Evolutionary conservation across 2,329 filamentous ascomycete genomes (phyloP).

Genomic region (Plenodomus lindquistii): DNA sequence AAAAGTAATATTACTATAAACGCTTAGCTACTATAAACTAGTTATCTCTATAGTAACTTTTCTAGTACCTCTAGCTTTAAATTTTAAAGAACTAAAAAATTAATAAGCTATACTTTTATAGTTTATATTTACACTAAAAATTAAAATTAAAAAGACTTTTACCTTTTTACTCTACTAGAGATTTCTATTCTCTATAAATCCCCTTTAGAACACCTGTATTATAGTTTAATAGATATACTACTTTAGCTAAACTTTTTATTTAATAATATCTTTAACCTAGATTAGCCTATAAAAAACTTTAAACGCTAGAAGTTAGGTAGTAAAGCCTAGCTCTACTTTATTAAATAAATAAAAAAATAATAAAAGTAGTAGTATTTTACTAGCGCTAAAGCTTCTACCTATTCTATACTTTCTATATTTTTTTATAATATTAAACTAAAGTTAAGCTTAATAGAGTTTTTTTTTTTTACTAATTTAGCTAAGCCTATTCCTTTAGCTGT

Average conservation of each 20-base stretch:
- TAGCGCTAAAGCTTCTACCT: slow-evolving; percentile 45
- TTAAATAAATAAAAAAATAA: slow-evolving; percentile 38
- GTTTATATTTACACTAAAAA: too few relatives aligned
- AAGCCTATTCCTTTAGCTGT: slow-evolving; percentile 19
- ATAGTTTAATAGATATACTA: too few relatives aligned
- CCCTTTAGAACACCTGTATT: slow-evolving; percentile 33
- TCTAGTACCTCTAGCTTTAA: too few relatives aligned
- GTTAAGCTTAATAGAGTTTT: slow-evolving; percentile 35
- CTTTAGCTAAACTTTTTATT: slow-evolving; percentile 47
- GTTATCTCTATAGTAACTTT: too few relatives aligned
- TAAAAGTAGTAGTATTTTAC: slow-evolving; percentile 48
- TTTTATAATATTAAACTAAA: slow-evolving; percentile 53
- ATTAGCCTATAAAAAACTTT: slow-evolving; percentile 43
- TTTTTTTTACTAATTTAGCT: slow-evolving; percentile 16
- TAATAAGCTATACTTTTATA: too few relatives aligned
- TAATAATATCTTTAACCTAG: slow-evolving; percentile 47
- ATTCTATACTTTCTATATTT: too few relatives aligned
- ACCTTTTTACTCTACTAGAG: slow-evolving; percentile 45
- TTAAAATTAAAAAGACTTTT: slow-evolving; percentile 50
- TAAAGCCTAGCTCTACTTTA: too few relatives aligned
- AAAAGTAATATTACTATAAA: too few relatives aligned
- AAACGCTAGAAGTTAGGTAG: slow-evolving; percentile 46
- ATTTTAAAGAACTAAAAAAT: too few relatives aligned
- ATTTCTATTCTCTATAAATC: slow-evolving; percentile 48
- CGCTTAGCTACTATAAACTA: too few relatives aligned